A percentile compares a stretch with the other conserved stretches of the same genome.
Evolutionary conservation across 306 rosid species (phyloP).

Genomic region (Quercus variabilis): DNA sequence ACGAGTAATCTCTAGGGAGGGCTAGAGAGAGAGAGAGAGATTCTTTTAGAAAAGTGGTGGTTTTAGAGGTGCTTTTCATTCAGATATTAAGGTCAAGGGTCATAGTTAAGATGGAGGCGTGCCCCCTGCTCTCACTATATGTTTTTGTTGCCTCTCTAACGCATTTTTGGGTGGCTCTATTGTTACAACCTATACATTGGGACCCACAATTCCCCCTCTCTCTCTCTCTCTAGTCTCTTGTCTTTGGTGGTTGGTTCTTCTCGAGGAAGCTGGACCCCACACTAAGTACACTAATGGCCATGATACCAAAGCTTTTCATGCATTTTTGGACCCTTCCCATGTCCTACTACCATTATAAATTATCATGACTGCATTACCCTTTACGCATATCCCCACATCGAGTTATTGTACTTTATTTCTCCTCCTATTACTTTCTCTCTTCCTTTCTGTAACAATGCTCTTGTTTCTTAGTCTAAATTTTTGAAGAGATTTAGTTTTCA

Average conservation of each 20-base stretch:
- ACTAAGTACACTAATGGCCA: constrained; percentile 48
- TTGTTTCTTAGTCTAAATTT: neutral
- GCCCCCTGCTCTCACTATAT: constrained; percentile 39
- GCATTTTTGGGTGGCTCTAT: constrained; percentile 19
- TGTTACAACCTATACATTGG: constrained; percentile 8
- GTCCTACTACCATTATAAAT: constrained; percentile 47
- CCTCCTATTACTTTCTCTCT: neutral
- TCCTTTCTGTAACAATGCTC: neutral
- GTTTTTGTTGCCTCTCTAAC: constrained; percentile 30
- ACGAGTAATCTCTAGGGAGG: neutral
- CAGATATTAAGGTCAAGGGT: constrained; percentile 55
- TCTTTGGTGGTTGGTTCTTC: constrained; percentile 47
- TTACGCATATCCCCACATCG: constrained; percentile 23
- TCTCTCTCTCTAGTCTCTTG: neutral
- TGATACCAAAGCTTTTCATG: constrained; percentile 45
- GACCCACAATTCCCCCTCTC: neutral
- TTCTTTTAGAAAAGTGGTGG: constrained; percentile 27
- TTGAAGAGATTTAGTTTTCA: neutral
- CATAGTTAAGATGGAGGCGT: constrained; percentile 50
- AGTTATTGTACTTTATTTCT: neutral
- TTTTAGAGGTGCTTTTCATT: constrained; percentile 40
- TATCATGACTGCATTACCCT: constrained; percentile 32
- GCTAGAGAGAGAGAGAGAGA: constrained; percentile 2
- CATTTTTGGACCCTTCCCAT: constrained; percentile 43
- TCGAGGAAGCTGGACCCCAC: constrained; percentile 31